phyloP scores from a whole-genome alignment of 2,329 filamentous ascomycete species.

The Diaporthe nobilis region DNA sequence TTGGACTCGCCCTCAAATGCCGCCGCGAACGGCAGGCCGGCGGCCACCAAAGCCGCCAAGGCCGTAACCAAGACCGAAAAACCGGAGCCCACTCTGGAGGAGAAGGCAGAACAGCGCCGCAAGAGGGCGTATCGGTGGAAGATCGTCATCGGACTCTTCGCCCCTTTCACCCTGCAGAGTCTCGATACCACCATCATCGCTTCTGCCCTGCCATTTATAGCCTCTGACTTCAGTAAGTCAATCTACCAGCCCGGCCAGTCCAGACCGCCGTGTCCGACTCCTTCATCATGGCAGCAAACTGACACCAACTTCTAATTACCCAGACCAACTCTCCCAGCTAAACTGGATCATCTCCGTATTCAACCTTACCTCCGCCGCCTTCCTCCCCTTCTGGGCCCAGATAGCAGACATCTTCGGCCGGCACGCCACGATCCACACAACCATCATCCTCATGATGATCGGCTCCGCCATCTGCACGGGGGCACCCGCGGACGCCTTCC shows the following conservation, averaged over 20 bases:
- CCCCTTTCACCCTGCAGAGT: constrained; percentile 73
- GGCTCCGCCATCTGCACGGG: constrained; percentile 74
- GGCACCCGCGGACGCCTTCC: constrained; percentile 66
- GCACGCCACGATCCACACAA: constrained; percentile 69
- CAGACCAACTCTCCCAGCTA: constrained; percentile 68
- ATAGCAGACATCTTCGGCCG: constrained; percentile 76
- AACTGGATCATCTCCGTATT: constrained; percentile 81
- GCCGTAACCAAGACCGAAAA: constrained; percentile 26
- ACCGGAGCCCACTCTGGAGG: constrained; percentile 43
- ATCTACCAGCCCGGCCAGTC: neutral
- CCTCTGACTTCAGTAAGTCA: constrained; percentile 71
- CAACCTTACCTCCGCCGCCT: constrained; percentile 76
- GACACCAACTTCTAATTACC: constrained; percentile 11
- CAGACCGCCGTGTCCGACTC: neutral
- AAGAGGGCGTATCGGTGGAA: constrained; percentile 67
- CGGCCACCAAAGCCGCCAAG: constrained; percentile 1
- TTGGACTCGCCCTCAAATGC: neutral
- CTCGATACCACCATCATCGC: constrained; percentile 76
- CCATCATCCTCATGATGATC: constrained; percentile 69
- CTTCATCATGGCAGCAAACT: neutral
- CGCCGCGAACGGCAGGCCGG: neutral
- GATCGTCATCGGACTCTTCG: constrained; percentile 69
- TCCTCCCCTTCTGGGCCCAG: constrained; percentile 77
- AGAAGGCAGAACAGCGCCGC: constrained; percentile 51
- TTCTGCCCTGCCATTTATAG: constrained; percentile 73